phyloP scores from a whole-genome alignment of 495 filamentous ascomycete genomes.

The Penicillium riverlandense region DNA sequence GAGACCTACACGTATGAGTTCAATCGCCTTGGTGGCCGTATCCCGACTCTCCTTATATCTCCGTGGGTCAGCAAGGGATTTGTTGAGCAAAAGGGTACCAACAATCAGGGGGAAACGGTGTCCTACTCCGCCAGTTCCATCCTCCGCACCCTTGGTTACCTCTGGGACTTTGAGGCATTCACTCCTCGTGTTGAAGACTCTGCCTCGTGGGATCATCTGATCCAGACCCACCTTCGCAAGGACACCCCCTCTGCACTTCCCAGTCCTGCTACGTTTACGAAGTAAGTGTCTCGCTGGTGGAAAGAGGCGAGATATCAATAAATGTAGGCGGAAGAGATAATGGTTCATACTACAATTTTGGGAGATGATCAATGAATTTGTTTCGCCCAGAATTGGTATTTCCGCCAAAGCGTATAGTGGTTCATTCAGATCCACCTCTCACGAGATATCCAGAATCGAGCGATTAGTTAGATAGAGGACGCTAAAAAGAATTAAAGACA shows the following conservation, averaged over 20 bases:
- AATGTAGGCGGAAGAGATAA: too few relatives aligned
- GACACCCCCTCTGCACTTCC: slow-evolving; percentile 19
- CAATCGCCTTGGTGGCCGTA: slow-evolving; percentile 41
- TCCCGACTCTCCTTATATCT: slow-evolving; percentile 43
- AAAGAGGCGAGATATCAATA: too few relatives aligned
- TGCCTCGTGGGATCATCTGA: slow-evolving; percentile 37
- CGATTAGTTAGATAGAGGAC: too few relatives aligned
- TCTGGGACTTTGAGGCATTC: slow-evolving; percentile 41
- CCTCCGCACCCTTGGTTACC: slow-evolving; percentile 32
- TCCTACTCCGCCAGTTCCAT: slow-evolving; percentile 34
- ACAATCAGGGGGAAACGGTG: slow-evolving; percentile 19
- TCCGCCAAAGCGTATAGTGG: too few relatives aligned
- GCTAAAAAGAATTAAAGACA: too few relatives aligned
- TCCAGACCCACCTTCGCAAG: slow-evolving; percentile 10
- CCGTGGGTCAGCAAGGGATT: slow-evolving; percentile 36
- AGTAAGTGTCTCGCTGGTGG: too few relatives aligned
- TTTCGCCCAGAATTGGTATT: too few relatives aligned
- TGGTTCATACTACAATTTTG: too few relatives aligned
- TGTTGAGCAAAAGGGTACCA: slow-evolving; percentile 41
- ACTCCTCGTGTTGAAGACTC: slow-evolving; percentile 30
- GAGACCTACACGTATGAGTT: slow-evolving; percentile 37
- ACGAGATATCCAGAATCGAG: too few relatives aligned
- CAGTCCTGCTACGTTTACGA: too few relatives aligned
- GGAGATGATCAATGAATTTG: too few relatives aligned
- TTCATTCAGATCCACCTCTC: too few relatives aligned